Base-by-base conservation (phyloP, 2,329 filamentous ascomycete species). In the Aspergillus sp. region DNA sequence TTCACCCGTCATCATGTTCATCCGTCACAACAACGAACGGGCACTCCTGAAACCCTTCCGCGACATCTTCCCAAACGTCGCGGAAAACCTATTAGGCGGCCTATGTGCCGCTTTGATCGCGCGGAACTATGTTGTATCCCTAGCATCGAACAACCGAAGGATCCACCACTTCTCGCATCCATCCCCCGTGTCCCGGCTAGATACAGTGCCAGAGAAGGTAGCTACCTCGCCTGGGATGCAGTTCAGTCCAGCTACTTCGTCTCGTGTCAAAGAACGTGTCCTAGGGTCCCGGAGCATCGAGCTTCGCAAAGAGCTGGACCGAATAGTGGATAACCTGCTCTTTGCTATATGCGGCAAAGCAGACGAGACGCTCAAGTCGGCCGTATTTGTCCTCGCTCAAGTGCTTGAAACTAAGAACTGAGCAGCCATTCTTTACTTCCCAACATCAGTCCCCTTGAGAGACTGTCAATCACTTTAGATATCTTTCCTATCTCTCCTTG, bases 61-160 rank as follows among this genome's bases (percentile, higher is more conserved):
- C 10, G 73, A 72, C 17, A 75, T 78, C 21, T 78, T 78, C 39
- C 71, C 74, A 0, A 61, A 69, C 3, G 71, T 69, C 4, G 63
- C 70, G 7, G 74, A 77, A 25, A 72, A 70, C 41, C 60, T 75
- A 2, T 67, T 78, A 12, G 76, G 75, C 57, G 69, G 68, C 39
- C 72, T 78, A 23, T 78, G 76, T 51, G 74, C 76, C 13, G 69
- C 70, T 13, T 60, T 78, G 21, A 71, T 78, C 47, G 76, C 76
- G 9, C 71, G 70, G 38, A 77, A 77, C 56, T 76, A 78, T 56
- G 65, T 78, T 10, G 60, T 71, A 25, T 73, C 75, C 2, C 60
- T 77, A 50, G 66, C 70, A n/a, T 63, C 64, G 0, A 60, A 59
- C 6, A 67, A 72, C 23, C 70, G 72, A 15, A 59, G 64, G 60